Conservation (phyloP, 228 moss, liverwort and hornwort species). For the Sphagnum magellanicum region DNA sequence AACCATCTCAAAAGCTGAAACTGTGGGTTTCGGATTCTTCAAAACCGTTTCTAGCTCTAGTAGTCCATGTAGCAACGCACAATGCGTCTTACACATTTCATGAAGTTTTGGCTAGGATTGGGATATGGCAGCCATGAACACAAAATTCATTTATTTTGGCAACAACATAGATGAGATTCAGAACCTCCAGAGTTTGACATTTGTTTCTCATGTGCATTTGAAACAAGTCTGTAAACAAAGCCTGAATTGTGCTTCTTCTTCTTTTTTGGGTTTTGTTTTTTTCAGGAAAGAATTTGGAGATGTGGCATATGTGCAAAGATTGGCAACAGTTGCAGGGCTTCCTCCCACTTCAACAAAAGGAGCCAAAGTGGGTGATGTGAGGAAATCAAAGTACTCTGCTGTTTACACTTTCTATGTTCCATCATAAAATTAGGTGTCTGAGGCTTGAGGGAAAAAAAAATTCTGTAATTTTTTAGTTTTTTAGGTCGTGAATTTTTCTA, state of each 20-base stretch:
- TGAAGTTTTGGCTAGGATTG: too few relatives aligned
- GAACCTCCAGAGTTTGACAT: not conserved
- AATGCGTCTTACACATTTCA: too few relatives aligned
- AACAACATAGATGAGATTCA: not conserved
- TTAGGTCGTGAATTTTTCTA: too few relatives aligned
- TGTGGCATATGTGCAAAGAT: constrained; percentile 22
- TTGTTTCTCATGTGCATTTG: not conserved
- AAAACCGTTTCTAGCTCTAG: too few relatives aligned
- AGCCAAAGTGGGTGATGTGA: constrained; percentile 6
- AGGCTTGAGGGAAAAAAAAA: too few relatives aligned
- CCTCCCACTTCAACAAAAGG: constrained; percentile 3
- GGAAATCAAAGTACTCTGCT: constrained; percentile 5
- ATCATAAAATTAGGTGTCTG: too few relatives aligned
- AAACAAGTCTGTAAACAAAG: too few relatives aligned
- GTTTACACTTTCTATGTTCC: constrained; percentile 26
- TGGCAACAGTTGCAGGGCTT: constrained; percentile 22
- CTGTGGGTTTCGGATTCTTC: too few relatives aligned
- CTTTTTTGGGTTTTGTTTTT: not conserved
- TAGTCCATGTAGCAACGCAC: too few relatives aligned
- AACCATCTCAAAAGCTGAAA: too few relatives aligned
- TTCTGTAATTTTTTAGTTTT: too few relatives aligned
- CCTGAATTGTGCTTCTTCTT: not conserved
- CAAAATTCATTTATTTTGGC: not conserved
- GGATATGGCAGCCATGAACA: too few relatives aligned
- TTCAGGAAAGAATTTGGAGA: constrained; percentile 11